A percentile compares a stretch with the other conserved stretches of the same genome.
These are phyloP conservation scores for Trematosphaeria pertusa DNA, from an alignment of 2,329 filamentous ascomycete genomes.

Conservation along the genomic window DNA sequence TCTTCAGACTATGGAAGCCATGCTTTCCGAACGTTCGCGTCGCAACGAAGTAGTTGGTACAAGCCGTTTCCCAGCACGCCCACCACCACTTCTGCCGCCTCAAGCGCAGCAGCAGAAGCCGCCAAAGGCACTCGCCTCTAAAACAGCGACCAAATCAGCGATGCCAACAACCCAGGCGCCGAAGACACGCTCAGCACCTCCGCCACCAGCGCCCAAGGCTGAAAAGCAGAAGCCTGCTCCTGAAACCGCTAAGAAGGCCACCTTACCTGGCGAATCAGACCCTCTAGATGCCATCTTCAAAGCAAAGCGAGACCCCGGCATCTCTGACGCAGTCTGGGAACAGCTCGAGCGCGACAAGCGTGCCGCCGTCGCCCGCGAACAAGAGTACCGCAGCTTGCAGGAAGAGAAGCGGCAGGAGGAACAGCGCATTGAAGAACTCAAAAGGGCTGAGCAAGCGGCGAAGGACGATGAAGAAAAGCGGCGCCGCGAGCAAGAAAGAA, in stretches of 20 bases:
- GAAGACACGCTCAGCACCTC: too few relatives aligned
- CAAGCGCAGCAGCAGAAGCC: constrained; percentile 15
- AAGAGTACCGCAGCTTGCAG: constrained; percentile 47
- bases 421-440: constrained; percentile 29
- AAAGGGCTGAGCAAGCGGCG: constrained; percentile 37
- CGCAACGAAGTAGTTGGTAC: constrained; percentile 28
- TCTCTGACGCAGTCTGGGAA: constrained; percentile 67
- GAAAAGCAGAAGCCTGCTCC: constrained; percentile 11
- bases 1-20: constrained; percentile 33
- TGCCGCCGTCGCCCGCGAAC: constrained; percentile 39
- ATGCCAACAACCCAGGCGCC: background rate
- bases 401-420: constrained; percentile 30
- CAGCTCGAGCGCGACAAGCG: constrained; percentile 62
- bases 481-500: constrained; percentile 23
- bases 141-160: background rate
- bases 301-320: constrained; percentile 60
- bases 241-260: background rate
- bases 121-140: constrained; percentile 7
- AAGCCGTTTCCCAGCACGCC: constrained; percentile 13
- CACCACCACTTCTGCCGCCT: constrained; percentile 5
- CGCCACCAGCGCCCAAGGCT: background rate
- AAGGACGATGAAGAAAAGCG: constrained; percentile 33
- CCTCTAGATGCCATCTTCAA: constrained; percentile 21
- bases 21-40: constrained; percentile 42
- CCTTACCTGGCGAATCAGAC: constrained; percentile 6